phyloP scores from a whole-genome alignment of 345 rosid genomes.

The Populus nigra region DNA sequence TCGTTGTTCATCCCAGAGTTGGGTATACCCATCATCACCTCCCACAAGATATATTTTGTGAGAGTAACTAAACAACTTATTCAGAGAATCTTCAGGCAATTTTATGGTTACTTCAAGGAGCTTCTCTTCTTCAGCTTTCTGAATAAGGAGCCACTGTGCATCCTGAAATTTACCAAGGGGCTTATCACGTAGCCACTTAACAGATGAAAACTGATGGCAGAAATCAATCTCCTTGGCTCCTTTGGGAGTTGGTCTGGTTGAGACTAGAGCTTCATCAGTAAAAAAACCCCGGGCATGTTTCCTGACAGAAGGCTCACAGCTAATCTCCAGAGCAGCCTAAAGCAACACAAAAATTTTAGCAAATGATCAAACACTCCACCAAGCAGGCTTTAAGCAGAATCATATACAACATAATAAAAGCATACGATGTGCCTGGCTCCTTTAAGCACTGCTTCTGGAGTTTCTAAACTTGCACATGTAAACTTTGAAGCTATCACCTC shows the following conservation, averaged over 20 bases:
- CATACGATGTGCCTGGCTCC: constrained; percentile 14
- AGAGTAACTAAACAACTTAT: neutral
- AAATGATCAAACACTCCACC: neutral
- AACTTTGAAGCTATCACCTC: constrained; percentile 7
- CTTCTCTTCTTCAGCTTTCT: constrained; percentile 15
- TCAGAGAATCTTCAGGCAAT: neutral
- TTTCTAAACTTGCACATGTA: neutral
- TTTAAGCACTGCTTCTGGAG: constrained; percentile 10
- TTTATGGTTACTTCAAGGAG: constrained; percentile 10
- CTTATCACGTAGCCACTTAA: constrained; percentile 16
- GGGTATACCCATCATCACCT: neutral
- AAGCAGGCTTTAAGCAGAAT: neutral
- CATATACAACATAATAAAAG: neutral
- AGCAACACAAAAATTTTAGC: neutral
- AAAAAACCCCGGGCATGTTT: constrained; percentile 8
- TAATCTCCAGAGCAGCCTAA: constrained; percentile 18
- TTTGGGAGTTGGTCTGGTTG: constrained; percentile 9
- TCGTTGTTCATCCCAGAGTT: constrained; percentile 15
- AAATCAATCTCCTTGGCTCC: constrained; percentile 6
- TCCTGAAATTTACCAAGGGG: constrained; percentile 7
- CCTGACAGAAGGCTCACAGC: constrained; percentile 8
- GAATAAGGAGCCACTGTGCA: constrained; percentile 16
- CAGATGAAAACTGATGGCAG: neutral
- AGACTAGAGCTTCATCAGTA: constrained; percentile 8
- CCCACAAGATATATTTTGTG: neutral